phyloP scores from a whole-genome alignment of 345 rosid species.

The Dipteronia sinensis region DNA sequence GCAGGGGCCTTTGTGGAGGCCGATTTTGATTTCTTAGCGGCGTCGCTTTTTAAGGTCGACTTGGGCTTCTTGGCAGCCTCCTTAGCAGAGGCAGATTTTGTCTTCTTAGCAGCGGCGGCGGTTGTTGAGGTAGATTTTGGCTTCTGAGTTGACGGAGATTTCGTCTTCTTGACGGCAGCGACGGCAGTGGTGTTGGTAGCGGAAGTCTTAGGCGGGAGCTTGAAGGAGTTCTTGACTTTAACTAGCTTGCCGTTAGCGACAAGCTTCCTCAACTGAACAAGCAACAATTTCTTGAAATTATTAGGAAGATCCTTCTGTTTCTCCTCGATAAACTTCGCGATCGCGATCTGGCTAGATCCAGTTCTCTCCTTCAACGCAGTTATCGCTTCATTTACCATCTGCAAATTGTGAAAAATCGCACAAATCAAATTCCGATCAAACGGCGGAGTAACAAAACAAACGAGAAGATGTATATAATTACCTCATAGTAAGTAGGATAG shows the following conservation, averaged over 20 bases:
- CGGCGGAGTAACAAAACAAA: neutral
- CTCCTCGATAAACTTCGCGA: slow-evolving; percentile 53
- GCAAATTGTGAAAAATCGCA: neutral
- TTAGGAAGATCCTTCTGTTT: slow-evolving; percentile 49
- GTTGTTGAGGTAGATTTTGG: neutral
- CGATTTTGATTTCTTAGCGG: slow-evolving; percentile 5
- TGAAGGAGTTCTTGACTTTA: slow-evolving; percentile 54
- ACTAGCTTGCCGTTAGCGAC: slow-evolving; percentile 50
- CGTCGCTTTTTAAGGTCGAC: neutral
- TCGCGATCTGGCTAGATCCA: slow-evolving; percentile 60
- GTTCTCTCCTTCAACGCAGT: slow-evolving; percentile 51
- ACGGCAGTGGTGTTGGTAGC: neutral
- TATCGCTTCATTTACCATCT: slow-evolving; percentile 57
- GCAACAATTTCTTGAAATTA: slow-evolving; percentile 46
- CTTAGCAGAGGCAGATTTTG: neutral
- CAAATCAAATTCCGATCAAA: slow-evolving; percentile 6
- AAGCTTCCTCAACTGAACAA: slow-evolving; percentile 44
- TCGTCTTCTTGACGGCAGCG: slow-evolving; percentile 12
- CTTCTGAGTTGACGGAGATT: slow-evolving; percentile 11
- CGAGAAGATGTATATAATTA: neutral
- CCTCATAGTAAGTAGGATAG: slow-evolving; percentile 54
- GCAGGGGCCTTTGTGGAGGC: neutral
- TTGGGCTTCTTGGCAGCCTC: slow-evolving; percentile 6
- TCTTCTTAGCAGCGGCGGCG: neutral
- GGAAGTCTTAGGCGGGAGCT: slow-evolving; percentile 33